phyloP scores from a whole-genome alignment of 1,139 yeast species.

The Candida albicans region DNA sequence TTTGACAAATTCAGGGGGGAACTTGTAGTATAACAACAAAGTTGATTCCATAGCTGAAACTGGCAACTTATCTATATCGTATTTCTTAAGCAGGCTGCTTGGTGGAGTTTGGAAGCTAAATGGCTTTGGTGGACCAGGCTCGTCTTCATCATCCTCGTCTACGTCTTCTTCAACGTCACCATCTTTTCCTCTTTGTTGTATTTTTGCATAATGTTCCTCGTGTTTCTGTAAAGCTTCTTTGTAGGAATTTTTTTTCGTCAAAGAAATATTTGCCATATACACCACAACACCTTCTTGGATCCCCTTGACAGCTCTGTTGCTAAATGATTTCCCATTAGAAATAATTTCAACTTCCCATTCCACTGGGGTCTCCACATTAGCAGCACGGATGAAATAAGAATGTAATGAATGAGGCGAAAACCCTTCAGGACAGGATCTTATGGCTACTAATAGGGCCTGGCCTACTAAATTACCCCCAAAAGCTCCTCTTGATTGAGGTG shows the following conservation, averaged over 20 bases:
- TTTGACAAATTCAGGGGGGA: conserved; percentile 42
- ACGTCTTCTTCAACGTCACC: conserved; percentile 25
- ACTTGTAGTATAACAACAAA: conserved; percentile 28
- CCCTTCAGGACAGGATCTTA: conserved; percentile 26
- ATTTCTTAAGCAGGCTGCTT: conserved; percentile 29
- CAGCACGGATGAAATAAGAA: conserved; percentile 33
- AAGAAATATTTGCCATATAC: conserved; percentile 56
- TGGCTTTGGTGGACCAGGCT: conserved; percentile 28
- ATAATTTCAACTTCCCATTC: conserved; percentile 36
- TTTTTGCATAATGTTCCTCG: conserved; percentile 22
- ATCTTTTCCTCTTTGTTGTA: conserved; percentile 15
- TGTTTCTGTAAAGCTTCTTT: conserved; percentile 23
- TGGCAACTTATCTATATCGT: conserved; percentile 19
- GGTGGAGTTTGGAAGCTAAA: conserved; percentile 40
- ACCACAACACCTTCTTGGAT: conserved; percentile 51
- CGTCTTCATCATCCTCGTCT: conserved; percentile 28
- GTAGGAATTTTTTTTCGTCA: conserved; percentile 38
- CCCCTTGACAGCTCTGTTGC: conserved; percentile 59
- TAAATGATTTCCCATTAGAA: conserved; percentile 59
- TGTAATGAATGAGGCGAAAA: conserved; percentile 40
- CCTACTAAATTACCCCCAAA: conserved; percentile 40
- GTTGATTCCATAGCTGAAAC: conserved; percentile 19
- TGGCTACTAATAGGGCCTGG: conserved; percentile 38
- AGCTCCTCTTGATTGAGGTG: conserved; percentile 27
- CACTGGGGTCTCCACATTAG: conserved; percentile 20